Evolutionary conservation across 2,329 filamentous ascomycete species (phyloP), one percentile per base, ranked within the genome.

Genomic region (Phoma sp.): DNA sequence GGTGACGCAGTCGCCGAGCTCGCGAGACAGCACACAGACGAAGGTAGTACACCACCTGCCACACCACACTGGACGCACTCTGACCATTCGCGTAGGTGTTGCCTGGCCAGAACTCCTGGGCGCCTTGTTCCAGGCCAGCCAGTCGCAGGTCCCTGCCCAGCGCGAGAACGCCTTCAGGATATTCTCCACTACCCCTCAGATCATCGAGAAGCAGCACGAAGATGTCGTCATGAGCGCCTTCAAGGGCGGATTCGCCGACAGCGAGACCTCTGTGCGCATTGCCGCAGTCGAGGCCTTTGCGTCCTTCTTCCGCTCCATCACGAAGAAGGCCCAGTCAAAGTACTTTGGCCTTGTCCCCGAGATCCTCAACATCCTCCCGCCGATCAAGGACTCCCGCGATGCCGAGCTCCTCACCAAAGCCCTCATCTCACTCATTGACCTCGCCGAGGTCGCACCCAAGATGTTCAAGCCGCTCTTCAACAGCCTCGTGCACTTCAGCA

Each of bases 391-490:
- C 62, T 86, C 89, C 2, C 86, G 90, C 61, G 92, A 99, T 71
- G 95, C 92, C 11, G 93, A 97, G 12, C 88, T 96, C 61, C 85
- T 99, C 14, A 93, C 91, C 62, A 92, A 92, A 72, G 93, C 93
- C 18, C 86, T 99, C 34, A 81, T 97, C 50, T 89, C 93, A 20
- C 83, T 99, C 40, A 97, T 99, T 67, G 95, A 98, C 62, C 83
- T 99, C 49, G 95, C 95, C 32, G 95, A 98, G 76, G 85, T 89
- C n/a, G 90, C 91, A 18, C 92, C 93, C 18, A 96, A 95, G 78
- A 98, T 98, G 93, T 99, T 99, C 80, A 96, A 95, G 78, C 84
- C 84, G 17, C 82, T 96, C n/a, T 99, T 99, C 80, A 89, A 90
- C 71, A 93, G 92, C 69, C 83, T 99, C 4, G 93, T 98, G 45